Evolutionary conservation across 495 filamentous ascomycete genomes (phyloP).

Genomic region (Podospora appendiculata): DNA sequence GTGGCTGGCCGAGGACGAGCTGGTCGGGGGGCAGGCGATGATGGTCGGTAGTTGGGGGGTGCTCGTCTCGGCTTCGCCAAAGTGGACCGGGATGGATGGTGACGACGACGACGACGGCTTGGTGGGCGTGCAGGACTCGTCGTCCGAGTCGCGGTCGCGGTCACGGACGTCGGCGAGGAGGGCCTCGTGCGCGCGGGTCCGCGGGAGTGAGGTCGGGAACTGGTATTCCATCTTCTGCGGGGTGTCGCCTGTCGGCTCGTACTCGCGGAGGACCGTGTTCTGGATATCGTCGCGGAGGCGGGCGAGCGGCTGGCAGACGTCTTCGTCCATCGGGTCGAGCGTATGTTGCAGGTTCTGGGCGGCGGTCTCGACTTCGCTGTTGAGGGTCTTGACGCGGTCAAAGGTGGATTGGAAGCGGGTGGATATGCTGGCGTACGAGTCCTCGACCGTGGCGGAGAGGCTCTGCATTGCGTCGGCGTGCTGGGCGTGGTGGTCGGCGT

Average conservation of each 20-base stretch:
- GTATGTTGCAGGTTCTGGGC: conserved; percentile 44
- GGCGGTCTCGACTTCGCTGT: conserved; percentile 52
- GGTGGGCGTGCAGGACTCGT: conserved; percentile 15
- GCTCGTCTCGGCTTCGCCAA: conserved; percentile 26
- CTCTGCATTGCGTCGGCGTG: conserved; percentile 53
- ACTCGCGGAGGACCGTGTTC: conserved; percentile 60
- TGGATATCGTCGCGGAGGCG: conserved; percentile 59
- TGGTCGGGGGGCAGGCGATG: conserved; percentile 7
- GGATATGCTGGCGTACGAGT: conserved; percentile 62
- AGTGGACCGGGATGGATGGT: conserved; percentile 12
- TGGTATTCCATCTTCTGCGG: conserved; percentile 70
- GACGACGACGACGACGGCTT: conserved; percentile 11
- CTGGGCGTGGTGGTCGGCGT: conserved; percentile 61
- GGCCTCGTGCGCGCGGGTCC: conserved; percentile 62
- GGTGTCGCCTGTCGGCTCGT: conserved; percentile 75
- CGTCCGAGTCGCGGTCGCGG: neutral
- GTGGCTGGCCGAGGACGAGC: neutral
- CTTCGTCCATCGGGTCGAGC: conserved; percentile 49
- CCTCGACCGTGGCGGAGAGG: conserved; percentile 55
- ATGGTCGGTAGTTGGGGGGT: conserved; percentile 2
- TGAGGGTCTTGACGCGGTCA: conserved; percentile 53
- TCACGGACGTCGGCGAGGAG: conserved; percentile 52
- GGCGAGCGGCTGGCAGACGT: conserved; percentile 59
- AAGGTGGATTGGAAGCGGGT: conserved; percentile 55
- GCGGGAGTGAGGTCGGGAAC: conserved; percentile 68